Base-by-base conservation (phyloP, 257 asterid genomes). In the Paulownia fortunei region DNA sequence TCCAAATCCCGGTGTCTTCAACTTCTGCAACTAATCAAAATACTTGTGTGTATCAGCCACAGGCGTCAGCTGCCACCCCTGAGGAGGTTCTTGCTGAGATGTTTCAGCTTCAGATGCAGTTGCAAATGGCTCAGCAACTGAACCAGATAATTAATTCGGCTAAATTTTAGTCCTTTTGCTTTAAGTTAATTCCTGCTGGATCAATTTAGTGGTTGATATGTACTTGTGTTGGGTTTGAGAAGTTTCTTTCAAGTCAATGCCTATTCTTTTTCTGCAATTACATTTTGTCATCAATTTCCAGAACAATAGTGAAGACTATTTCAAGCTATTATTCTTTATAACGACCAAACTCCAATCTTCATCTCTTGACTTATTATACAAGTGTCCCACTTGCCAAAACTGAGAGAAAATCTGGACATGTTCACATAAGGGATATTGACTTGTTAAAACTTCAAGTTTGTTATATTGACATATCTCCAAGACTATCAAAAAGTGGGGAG, bases 41-140 rank as follows among this genome's bases (percentile, higher is more conserved):
- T 8, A 69, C 77, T 49, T 6, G 16, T 2, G 36, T 64, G n/a
- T 23, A 37, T 42, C 58, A 19, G 73, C 16, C 37, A 41, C 73
- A 41, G 58, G 61, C 21, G 5, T 6, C 73, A 3, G 19, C 36
- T 16, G 54, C 55, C n/a, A 52, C 51, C 2, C 19, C 72, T 8
- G 77, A 59, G 64, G 77, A 69, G 23, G 71, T 21, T 59, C 77
- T 58, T 30, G 77, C 71, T 2, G 69, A 68, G 55, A 41, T 76
- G 75, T 76, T 66, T 66, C 70, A 32, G 62, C 7, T 58, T 41
- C 78, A 73, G 70, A 51, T 76, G 73, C 80, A 66, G 80, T 5
- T 76, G 68, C 73, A 76, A 64, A 76, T 76, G 80, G 80, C 80
- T 65, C 44, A 65, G 21, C 80, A 76, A 23, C 49, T 75, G 9